Conservation (phyloP, 2,329 filamentous ascomycete genomes). For the Aspergillus ochraceus region DNA sequence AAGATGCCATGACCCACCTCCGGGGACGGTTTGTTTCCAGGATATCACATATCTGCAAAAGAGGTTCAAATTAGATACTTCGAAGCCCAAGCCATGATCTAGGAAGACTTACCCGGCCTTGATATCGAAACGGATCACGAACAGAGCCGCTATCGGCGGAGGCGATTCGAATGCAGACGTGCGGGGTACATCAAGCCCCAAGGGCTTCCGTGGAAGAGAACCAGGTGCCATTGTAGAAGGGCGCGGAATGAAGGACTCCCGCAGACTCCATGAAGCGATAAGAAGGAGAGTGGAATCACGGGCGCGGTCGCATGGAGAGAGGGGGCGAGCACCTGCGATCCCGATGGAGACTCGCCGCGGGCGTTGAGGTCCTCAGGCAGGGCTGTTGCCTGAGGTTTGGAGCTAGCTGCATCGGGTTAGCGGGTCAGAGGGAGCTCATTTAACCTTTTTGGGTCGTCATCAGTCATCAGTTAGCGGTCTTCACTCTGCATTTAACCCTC, state of each 20-base stretch:
- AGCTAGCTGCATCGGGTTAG: conserved; percentile 13
- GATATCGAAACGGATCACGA: conserved; percentile 88
- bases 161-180: conserved; percentile 36
- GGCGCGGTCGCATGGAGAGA: conserved; percentile 13
- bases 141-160: conserved; percentile 69
- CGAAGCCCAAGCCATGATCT: background rate
- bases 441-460: background rate
- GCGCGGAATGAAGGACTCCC: conserved; percentile 8
- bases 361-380: background rate
- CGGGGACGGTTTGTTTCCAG: conserved; percentile 75
- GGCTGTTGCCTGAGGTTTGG: conserved; percentile 10
- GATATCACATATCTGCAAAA: conserved; percentile 70
- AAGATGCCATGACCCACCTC: conserved; percentile 51
- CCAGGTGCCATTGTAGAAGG: conserved; percentile 29
- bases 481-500: background rate
- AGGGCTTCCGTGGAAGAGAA: conserved; percentile 29
- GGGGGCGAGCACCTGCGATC: conserved; percentile 3
- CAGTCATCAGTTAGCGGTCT: no score
- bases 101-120: conserved; percentile 71
- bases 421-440: background rate
- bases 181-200: conserved; percentile 36
- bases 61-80: background rate
- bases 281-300: conserved; percentile 6
- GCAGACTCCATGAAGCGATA: conserved; percentile 24
- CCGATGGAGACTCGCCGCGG: conserved; percentile 6